Percentiles rank a stretch among this genome's conserved stretches.
Conservation (phyloP, 371 early-diverging fungal genomes). For the Parasitella parasitica region DNA sequence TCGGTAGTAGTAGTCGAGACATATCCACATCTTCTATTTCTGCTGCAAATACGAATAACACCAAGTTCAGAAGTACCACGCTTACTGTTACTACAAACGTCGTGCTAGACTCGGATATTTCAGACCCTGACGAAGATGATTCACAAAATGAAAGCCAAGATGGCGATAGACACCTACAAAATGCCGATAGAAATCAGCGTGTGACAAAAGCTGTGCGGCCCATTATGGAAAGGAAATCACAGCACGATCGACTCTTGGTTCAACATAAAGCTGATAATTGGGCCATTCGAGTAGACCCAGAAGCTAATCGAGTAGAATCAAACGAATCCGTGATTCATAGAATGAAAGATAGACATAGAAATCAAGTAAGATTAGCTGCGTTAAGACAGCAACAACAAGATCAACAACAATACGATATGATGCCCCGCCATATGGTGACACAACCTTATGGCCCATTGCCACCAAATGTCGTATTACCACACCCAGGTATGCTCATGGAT, state of each 20-base stretch:
- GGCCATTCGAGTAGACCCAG: constrained; percentile 37
- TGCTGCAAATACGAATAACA: neutral
- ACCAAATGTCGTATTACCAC: constrained; percentile 20
- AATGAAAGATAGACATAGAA: constrained; percentile 46
- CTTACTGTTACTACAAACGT: constrained; percentile 14
- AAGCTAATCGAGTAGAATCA: constrained; percentile 27
- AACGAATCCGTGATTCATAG: constrained; percentile 40
- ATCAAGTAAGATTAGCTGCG: constrained; percentile 40
- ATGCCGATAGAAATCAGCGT: constrained; percentile 8
- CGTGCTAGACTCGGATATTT: constrained; percentile 48
- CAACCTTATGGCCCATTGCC: constrained; percentile 16
- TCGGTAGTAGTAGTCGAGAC: neutral
- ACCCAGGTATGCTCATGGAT: constrained; percentile 25
- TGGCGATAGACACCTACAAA: constrained; percentile 6
- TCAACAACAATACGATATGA: neutral
- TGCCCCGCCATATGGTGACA: constrained; percentile 20
- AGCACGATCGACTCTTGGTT: constrained; percentile 35
- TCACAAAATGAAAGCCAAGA: constrained; percentile 16
- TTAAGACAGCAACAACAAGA: constrained; percentile 26
- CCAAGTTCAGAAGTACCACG: too few species aligned
- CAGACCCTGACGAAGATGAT: constrained; percentile 30
- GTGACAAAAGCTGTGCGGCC: constrained; percentile 36
- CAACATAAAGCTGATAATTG: constrained; percentile 42
- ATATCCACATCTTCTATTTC: neutral
- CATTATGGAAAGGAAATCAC: constrained; percentile 43